Conservation (phyloP, 2,329 filamentous ascomycete species). For the Berkeleyomyces basicola region DNA sequence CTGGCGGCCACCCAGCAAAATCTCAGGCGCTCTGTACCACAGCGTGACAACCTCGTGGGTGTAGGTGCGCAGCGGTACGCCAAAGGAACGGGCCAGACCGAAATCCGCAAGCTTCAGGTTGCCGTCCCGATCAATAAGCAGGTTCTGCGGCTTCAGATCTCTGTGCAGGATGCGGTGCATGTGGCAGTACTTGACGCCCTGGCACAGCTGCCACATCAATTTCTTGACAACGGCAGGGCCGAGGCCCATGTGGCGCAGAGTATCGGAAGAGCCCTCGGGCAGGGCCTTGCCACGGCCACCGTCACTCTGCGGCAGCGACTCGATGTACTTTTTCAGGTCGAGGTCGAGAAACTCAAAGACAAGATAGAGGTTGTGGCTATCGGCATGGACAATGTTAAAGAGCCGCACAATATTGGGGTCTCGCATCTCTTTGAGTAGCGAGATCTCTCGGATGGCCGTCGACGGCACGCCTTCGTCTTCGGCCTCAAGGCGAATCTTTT, state of each 20-base stretch:
- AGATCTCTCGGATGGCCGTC: slow-evolving; percentile 88
- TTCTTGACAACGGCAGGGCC: slow-evolving; percentile 74
- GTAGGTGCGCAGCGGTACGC: slow-evolving; percentile 78
- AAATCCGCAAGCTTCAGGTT: slow-evolving; percentile 88
- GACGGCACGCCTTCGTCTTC: slow-evolving; percentile 89
- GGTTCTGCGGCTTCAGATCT: slow-evolving; percentile 79
- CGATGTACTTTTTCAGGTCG: slow-evolving; percentile 94
- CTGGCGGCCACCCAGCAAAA: slow-evolving; percentile 75
- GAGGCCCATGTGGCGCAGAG: slow-evolving; percentile 51
- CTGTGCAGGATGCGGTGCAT: slow-evolving; percentile 74
- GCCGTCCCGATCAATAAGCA: slow-evolving; percentile 71
- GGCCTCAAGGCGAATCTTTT: slow-evolving; percentile 89
- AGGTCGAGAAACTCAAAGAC: slow-evolving; percentile 85
- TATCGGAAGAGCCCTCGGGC: slow-evolving; percentile 54
- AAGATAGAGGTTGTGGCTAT: slow-evolving; percentile 87
- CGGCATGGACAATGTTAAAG: slow-evolving; percentile 83
- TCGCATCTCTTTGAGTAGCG: slow-evolving; percentile 84
- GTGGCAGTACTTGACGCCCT: slow-evolving; percentile 77
- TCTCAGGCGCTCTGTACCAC: slow-evolving; percentile 85
- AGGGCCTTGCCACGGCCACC: slow-evolving; percentile 74
- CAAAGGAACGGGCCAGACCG: slow-evolving; percentile 75
- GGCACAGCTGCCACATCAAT: slow-evolving; percentile 78
- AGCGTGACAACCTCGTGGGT: slow-evolving; percentile 91
- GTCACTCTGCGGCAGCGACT: slow-evolving; percentile 67
- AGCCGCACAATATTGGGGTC: slow-evolving; percentile 80